A percentile compares a stretch with the other conserved stretches of the same genome.
phyloP scores from a whole-genome alignment of 805 yeast species.

The Metschnikowia peoriensis region DNA sequence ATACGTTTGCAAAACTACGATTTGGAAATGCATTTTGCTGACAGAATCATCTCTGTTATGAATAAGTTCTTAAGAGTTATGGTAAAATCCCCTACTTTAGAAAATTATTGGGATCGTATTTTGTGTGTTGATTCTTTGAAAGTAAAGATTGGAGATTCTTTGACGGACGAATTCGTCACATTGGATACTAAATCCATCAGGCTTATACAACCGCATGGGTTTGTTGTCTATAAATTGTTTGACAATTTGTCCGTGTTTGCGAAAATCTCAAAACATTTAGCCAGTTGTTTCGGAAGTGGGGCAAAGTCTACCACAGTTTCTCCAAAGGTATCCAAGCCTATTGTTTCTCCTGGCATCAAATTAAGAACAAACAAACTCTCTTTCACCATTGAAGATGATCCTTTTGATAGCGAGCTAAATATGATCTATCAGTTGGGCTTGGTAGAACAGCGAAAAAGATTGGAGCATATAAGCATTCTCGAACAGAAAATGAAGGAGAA shows the following conservation, averaged over 20 bases:
- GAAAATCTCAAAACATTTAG: constrained; percentile 35
- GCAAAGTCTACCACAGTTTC: constrained; percentile 21
- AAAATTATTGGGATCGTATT: constrained; percentile 17
- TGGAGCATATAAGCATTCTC: constrained; percentile 29
- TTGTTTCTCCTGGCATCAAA: constrained; percentile 28
- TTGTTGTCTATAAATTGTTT: constrained; percentile 37
- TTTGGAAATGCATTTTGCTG: not conserved
- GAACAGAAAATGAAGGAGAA: constrained; percentile 2
- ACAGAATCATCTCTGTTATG: not conserved
- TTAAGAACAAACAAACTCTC: constrained; percentile 26
- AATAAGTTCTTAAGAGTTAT: constrained; percentile 12
- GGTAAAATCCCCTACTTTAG: constrained; percentile 9
- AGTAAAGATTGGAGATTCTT: constrained; percentile 6
- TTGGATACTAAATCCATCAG: constrained; percentile 26
- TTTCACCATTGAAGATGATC: constrained; percentile 44
- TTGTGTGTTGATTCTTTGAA: constrained; percentile 13
- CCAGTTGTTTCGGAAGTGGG: constrained; percentile 23
- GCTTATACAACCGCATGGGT: constrained; percentile 38
- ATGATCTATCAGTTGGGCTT: constrained; percentile 43
- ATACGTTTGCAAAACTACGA: constrained; percentile 17
- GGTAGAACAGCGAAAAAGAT: constrained; percentile 38
- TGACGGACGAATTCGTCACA: constrained; percentile 1
- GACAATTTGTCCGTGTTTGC: constrained; percentile 36
- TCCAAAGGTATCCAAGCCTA: constrained; percentile 31
- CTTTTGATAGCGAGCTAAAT: constrained; percentile 39